These are phyloP conservation scores for Lecanicillium sp. DNA, from an alignment of 2,329 filamentous ascomycete genomes.

Conservation along the genomic window DNA sequence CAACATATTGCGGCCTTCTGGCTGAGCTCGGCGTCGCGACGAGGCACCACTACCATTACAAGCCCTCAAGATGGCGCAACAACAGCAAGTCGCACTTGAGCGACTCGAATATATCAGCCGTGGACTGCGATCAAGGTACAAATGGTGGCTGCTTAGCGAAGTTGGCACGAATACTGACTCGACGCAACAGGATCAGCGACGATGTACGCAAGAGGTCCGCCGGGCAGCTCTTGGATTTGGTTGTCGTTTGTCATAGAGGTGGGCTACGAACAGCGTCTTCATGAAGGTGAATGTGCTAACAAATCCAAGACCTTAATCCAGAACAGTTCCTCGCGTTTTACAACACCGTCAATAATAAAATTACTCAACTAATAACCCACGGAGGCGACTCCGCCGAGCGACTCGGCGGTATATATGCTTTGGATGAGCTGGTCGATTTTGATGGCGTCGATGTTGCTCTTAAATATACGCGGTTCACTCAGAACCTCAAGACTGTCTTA, in stretches of 20 bases:
- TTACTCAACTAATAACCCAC: slow-evolving; percentile 65
- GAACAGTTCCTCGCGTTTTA: slow-evolving; percentile 64
- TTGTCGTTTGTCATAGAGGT: slow-evolving; percentile 49
- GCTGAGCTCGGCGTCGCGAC: no score
- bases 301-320: slow-evolving; percentile 57
- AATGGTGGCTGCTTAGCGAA: background rate
- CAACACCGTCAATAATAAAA: slow-evolving; percentile 46
- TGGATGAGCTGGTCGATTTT: slow-evolving; percentile 91
- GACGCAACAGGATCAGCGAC: slow-evolving; percentile 27
- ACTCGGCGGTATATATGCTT: slow-evolving; percentile 82
- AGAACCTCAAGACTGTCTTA: slow-evolving; percentile 79
- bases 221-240: slow-evolving; percentile 45
- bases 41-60: no score
- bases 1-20: no score
- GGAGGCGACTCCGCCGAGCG: slow-evolving; percentile 81
- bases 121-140: slow-evolving; percentile 47
- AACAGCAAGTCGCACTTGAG: slow-evolving; percentile 45
- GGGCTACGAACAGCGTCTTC: slow-evolving; percentile 7
- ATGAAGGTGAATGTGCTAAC: slow-evolving; percentile 12
- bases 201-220: slow-evolving; percentile 45
- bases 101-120: slow-evolving; percentile 46
- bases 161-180: background rate
- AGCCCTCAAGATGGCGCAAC: slow-evolving; percentile 29
- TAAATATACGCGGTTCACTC: slow-evolving; percentile 91
- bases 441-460: slow-evolving; percentile 88